Percentiles rank a stretch among this genome's conserved stretches.
Evolutionary conservation across 305 asterid species (phyloP).

Genomic region (Fraxinus ornus): DNA sequence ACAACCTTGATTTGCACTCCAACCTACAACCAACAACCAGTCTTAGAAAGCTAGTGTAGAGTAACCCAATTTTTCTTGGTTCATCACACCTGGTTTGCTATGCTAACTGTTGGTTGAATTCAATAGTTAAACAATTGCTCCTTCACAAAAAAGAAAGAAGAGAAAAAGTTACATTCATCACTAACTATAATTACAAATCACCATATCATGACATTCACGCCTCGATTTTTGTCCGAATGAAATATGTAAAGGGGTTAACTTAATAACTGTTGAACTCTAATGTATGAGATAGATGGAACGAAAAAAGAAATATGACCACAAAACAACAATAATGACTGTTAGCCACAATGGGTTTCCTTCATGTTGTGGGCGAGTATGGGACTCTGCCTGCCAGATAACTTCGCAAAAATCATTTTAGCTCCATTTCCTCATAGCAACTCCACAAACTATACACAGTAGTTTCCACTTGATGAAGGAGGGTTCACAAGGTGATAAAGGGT

Average conservation of each 20-base stretch:
- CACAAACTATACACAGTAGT: background rate
- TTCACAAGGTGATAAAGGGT: background rate
- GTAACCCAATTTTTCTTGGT: background rate
- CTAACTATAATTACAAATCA: background rate
- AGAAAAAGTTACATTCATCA: background rate
- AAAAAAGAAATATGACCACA: background rate
- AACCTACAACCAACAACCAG: constrained; percentile 43
- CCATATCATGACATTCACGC: background rate
- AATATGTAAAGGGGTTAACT: background rate
- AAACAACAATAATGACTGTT: background rate
- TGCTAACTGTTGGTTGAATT: background rate
- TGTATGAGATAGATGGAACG: background rate
- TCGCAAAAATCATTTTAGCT: background rate
- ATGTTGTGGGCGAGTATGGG: background rate
- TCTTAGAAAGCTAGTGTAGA: constrained; percentile 1
- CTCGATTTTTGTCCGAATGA: background rate
- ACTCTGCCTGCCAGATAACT: background rate
- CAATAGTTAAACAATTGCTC: background rate
- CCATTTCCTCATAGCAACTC: background rate
- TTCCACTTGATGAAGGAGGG: background rate
- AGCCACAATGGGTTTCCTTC: background rate
- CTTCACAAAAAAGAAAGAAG: background rate
- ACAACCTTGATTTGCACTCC: constrained; percentile 67
- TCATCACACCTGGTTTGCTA: background rate
- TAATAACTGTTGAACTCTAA: background rate